Base-by-base conservation (phyloP, 495 filamentous ascomycete genomes). In the Cryomyces minteri region DNA sequence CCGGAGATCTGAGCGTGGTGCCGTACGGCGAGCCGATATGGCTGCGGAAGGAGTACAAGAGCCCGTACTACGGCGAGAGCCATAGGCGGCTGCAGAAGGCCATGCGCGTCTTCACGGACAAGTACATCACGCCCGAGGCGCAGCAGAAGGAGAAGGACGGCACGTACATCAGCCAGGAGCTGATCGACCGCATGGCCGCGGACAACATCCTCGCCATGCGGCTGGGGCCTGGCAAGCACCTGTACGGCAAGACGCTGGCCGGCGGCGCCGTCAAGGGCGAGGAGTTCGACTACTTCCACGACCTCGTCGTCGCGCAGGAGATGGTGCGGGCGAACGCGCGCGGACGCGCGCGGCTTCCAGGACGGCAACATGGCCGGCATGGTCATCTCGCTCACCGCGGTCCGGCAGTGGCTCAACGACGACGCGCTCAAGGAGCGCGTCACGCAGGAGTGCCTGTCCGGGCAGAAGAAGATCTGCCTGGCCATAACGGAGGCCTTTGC, bases 401-500 rank as follows among this genome's bases (percentile, higher is more conserved):
- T 93, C 14, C 72, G 83, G 64, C 79, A 88, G 64, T 90, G 77
- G 70, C 71, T 80, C 55, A 75, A 69, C 43, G 70, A 90, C 56
- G 66, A 71, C 34, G 61, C 64, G 44, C 70, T 86, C 45, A 78
- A 77, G 57, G 67, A 80, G 54, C 66, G 68, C 31, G 65, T 90
- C 39, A 73, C 70, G 14, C 67, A 73, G 33, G 84, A 93, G 54
- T 77, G 84, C 33, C 69, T 93, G 51, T 74, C 70, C 18, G 84
- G 82, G 31, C 73, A 79, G 69, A 93, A 88, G 71, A 84, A 84
- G 67, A 84, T 88, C 63, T 86, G 74, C 59, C 67, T 93, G 4
- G 84, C 84, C 41, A 84, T 93, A 57, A 88, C 84, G 5, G 85
- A 93, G 60, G 84, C 85, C 7, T 93, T 93, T 60, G 85, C 84